Evolutionary conservation across 164 flowering plant species (phyloP).

Genomic region (Warburgia ugandensis): DNA sequence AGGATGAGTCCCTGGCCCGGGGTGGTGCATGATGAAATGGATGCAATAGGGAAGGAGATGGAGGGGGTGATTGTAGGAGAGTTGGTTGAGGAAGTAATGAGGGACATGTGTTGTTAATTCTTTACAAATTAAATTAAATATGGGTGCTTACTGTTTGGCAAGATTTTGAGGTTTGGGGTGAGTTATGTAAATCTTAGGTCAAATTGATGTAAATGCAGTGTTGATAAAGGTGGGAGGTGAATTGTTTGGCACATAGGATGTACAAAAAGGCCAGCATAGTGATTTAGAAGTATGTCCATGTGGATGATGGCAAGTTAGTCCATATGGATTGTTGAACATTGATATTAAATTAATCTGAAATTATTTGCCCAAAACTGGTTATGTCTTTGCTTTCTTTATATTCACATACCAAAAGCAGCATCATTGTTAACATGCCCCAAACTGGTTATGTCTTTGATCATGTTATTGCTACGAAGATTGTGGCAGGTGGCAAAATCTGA

Average conservation of each 20-base stretch:
- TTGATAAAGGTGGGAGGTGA: background rate
- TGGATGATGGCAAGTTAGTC: too few relatives aligned
- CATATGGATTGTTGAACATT: too few relatives aligned
- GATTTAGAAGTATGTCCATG: too few relatives aligned
- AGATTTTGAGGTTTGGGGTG: background rate
- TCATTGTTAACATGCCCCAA: too few relatives aligned
- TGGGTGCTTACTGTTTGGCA: background rate
- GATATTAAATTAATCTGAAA: too few relatives aligned
- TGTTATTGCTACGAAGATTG: too few relatives aligned
- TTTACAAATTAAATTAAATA: background rate
- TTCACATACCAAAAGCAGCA: too few relatives aligned
- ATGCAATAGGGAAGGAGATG: constrained; percentile 42
- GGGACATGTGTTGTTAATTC: constrained; percentile 28
- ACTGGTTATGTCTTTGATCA: too few relatives aligned
- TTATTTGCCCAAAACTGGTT: too few relatives aligned
- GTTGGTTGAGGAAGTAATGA: constrained; percentile 49
- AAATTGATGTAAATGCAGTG: background rate
- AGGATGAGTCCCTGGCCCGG: constrained; percentile 37
- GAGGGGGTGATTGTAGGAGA: constrained; percentile 50
- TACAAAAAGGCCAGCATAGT: too few relatives aligned
- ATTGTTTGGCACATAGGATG: background rate
- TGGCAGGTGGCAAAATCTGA: too few relatives aligned
- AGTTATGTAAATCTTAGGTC: background rate
- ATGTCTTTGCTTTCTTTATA: too few relatives aligned
- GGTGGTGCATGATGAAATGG: constrained; percentile 34